phyloP scores from a whole-genome alignment of 78 protist genomes.

The Speleostelium caveatum region DNA sequence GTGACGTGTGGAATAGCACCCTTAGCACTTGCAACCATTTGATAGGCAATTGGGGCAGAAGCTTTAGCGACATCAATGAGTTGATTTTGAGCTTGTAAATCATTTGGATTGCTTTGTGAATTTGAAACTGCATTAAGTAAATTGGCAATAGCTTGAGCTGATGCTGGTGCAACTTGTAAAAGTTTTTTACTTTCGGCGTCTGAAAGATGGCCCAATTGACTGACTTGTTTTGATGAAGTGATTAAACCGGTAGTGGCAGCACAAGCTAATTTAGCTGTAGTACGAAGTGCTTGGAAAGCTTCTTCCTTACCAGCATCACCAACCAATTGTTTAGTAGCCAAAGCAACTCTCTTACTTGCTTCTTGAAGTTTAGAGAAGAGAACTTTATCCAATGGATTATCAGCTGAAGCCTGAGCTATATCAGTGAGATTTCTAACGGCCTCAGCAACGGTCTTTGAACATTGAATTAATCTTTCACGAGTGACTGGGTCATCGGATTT shows the following conservation, averaged over 20 bases:
- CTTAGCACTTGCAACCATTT: constrained; percentile 66
- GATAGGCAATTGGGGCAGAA: constrained; percentile 55
- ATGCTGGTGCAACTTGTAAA: neutral
- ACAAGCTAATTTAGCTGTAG: constrained; percentile 75
- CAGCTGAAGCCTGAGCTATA: constrained; percentile 66
- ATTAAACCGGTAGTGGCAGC: constrained; percentile 80
- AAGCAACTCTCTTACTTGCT: constrained; percentile 74
- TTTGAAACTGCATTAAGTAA: constrained; percentile 29
- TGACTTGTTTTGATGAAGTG: constrained; percentile 26
- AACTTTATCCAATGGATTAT: constrained; percentile 63
- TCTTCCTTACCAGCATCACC: constrained; percentile 81
- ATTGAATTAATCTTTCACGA: constrained; percentile 66
- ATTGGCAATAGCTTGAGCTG: constrained; percentile 26
- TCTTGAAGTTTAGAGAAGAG: constrained; percentile 64
- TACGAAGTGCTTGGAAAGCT: constrained; percentile 75
- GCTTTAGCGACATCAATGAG: constrained; percentile 51
- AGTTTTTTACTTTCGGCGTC: constrained; percentile 34
- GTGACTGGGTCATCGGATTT: constrained; percentile 61
- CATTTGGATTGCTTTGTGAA: constrained; percentile 64
- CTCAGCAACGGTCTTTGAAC: constrained; percentile 76
- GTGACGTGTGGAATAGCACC: constrained; percentile 59
- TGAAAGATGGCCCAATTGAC: constrained; percentile 19
- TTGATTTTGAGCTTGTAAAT: constrained; percentile 56
- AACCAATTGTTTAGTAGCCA: constrained; percentile 69
- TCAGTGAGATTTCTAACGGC: constrained; percentile 53